Conservation (phyloP, 2,329 filamentous ascomycete species). For the Emergomyces pasteurianus region DNA sequence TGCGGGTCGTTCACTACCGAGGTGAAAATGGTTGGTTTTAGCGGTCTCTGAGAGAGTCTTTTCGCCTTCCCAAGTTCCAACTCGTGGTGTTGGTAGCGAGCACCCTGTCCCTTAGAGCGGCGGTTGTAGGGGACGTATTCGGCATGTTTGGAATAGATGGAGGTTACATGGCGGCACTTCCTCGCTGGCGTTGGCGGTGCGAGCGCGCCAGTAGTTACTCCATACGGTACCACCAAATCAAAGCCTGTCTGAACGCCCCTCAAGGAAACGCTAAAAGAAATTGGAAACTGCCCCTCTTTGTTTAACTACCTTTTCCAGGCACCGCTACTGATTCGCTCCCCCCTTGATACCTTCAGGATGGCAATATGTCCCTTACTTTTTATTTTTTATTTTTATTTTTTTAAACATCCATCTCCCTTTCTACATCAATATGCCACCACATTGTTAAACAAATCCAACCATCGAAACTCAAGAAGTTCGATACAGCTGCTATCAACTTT, state of each 20-base stretch:
- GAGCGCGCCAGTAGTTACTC: too few species aligned
- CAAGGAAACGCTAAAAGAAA: background rate
- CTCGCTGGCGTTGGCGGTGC: background rate
- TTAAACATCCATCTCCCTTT: background rate
- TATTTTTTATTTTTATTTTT: background rate
- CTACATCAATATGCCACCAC: background rate
- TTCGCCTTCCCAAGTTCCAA: background rate
- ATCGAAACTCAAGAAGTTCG: background rate
- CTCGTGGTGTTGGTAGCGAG: background rate
- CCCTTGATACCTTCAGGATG: background rate
- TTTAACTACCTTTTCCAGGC: background rate
- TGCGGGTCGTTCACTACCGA: background rate
- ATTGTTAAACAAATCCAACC: background rate
- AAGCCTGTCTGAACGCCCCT: background rate
- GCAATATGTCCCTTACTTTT: background rate
- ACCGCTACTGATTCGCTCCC: background rate
- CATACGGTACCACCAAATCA: background rate
- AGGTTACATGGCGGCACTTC: background rate
- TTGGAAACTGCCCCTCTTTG: background rate
- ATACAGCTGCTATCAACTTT: background rate
- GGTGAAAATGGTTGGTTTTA: too few species aligned
- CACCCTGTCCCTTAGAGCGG: background rate
- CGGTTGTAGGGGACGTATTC: background rate
- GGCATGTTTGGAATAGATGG: background rate
- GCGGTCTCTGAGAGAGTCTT: too few species aligned